Evolutionary conservation across 2,329 filamentous ascomycete species (phyloP).

Genomic region (Colletotrichum tamarilloi): DNA sequence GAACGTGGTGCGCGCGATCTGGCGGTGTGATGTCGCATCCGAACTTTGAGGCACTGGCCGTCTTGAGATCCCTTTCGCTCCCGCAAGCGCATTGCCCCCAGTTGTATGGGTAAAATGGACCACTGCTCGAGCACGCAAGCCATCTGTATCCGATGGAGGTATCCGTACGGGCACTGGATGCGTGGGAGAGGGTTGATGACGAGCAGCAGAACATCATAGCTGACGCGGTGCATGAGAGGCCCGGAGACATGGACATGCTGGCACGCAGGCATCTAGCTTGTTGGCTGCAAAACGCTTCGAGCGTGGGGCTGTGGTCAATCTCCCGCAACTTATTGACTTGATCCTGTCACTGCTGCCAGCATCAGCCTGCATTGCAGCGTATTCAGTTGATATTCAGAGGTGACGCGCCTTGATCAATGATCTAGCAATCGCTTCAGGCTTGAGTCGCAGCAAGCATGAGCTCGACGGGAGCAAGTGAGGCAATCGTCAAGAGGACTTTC

Average conservation of each 20-base stretch:
- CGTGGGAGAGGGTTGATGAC: not conserved
- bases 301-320: not conserved
- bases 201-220: not conserved
- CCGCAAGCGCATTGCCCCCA: not conserved
- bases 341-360: not conserved
- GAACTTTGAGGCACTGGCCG: conserved; percentile 9
- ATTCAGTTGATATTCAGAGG: conserved; percentile 8
- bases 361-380: not conserved
- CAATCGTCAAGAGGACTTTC: not conserved
- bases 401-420: not conserved
- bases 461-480: not conserved
- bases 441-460: not conserved
- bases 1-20: conserved; percentile 16
- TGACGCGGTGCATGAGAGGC: conserved; percentile 14
- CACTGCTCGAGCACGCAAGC: not conserved
- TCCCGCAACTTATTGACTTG: not conserved
- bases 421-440: not conserved
- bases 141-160: not conserved
- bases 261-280: conserved; percentile 19
- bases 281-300: not conserved
- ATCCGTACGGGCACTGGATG: conserved; percentile 2
- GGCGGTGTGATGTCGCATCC: conserved; percentile 26
- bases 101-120: not conserved
- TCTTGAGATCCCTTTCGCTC: not conserved
- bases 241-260: not conserved